These are phyloP conservation scores for Pichia pseudocactophila DNA, from an alignment of 805 yeast species.

Conservation along the genomic window DNA sequence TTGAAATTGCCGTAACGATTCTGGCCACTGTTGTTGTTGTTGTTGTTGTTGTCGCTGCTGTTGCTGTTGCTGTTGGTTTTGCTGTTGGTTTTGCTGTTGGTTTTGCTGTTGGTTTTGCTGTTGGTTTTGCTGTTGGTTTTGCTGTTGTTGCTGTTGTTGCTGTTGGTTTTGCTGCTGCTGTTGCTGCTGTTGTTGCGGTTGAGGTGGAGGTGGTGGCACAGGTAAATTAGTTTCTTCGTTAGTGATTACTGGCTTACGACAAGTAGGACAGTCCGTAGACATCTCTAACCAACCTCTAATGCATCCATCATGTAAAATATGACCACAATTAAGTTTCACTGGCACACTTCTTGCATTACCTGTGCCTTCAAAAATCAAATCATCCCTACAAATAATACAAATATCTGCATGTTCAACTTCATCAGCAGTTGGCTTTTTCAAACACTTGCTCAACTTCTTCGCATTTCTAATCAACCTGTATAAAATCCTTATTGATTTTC, in stretches of 20 bases:
- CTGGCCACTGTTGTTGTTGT: neutral
- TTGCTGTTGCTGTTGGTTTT: neutral
- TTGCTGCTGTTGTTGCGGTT: neutral
- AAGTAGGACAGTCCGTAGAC: slow-evolving; percentile 88
- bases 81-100: neutral
- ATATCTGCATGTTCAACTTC: slow-evolving; percentile 57
- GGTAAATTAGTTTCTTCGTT: neutral
- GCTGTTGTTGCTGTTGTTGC: neutral
- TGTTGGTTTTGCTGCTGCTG: too few relatives aligned
- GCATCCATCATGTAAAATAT: slow-evolving; percentile 83
- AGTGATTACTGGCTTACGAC: slow-evolving; percentile 59
- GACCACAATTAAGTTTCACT: slow-evolving; percentile 75
- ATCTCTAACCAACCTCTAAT: slow-evolving; percentile 88
- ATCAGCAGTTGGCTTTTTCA: slow-evolving; percentile 52
- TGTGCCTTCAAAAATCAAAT: slow-evolving; percentile 46
- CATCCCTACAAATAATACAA: slow-evolving; percentile 90
- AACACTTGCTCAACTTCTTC: slow-evolving; percentile 52
- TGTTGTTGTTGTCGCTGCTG: neutral
- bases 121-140: too few relatives aligned
- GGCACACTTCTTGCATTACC: slow-evolving; percentile 42
- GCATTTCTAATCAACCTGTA: slow-evolving; percentile 36
- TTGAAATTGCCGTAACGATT: too few relatives aligned
- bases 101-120: too few relatives aligned
- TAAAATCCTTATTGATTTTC: slow-evolving; percentile 30
- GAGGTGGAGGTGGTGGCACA: neutral